phyloP scores from a whole-genome alignment of 1,139 yeast genomes.

The Yamadazyma sp. region DNA sequence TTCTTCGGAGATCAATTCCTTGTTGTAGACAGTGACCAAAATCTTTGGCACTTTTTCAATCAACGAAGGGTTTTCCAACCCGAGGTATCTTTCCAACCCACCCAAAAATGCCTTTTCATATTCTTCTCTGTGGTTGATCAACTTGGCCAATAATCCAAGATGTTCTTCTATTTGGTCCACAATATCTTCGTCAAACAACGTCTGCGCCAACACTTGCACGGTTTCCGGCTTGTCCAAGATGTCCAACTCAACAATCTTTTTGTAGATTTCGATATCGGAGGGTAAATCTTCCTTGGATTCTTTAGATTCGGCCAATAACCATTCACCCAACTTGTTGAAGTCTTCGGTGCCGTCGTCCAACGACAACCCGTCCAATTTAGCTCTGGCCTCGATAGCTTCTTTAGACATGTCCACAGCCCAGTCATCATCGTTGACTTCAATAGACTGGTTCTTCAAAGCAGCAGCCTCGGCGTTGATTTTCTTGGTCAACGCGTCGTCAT shows the following conservation, averaged over 20 bases:
- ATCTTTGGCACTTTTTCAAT: conserved; percentile 77
- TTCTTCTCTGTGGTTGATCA: conserved; percentile 60
- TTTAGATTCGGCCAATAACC: conserved; percentile 63
- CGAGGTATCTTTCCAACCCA: conserved; percentile 92
- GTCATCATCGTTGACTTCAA: conserved; percentile 79
- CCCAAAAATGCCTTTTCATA: conserved; percentile 91
- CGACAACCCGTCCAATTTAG: conserved; percentile 67
- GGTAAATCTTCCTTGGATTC: conserved; percentile 63
- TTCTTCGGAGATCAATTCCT: conserved; percentile 83
- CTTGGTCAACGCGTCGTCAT: conserved; percentile 75
- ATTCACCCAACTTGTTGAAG: conserved; percentile 81
- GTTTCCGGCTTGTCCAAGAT: conserved; percentile 74
- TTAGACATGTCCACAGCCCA: conserved; percentile 99
- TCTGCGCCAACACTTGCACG: conserved; percentile 89
- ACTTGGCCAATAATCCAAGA: conserved; percentile 76
- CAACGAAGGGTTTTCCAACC: conserved; percentile 76
- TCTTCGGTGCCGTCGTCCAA: conserved; percentile 46
- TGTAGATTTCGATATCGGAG: conserved; percentile 85
- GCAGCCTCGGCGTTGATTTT: conserved; percentile 87
- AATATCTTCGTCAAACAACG: conserved; percentile 78
- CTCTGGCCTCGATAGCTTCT: conserved; percentile 94
- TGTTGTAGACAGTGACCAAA: conserved; percentile 75
- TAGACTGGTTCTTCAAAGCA: conserved; percentile 52
- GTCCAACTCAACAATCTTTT: conserved; percentile 80
- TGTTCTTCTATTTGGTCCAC: conserved; percentile 73